phyloP scores from a whole-genome alignment of 1,284 basidiomycete species.

The Xerocomus amazonicus region DNA sequence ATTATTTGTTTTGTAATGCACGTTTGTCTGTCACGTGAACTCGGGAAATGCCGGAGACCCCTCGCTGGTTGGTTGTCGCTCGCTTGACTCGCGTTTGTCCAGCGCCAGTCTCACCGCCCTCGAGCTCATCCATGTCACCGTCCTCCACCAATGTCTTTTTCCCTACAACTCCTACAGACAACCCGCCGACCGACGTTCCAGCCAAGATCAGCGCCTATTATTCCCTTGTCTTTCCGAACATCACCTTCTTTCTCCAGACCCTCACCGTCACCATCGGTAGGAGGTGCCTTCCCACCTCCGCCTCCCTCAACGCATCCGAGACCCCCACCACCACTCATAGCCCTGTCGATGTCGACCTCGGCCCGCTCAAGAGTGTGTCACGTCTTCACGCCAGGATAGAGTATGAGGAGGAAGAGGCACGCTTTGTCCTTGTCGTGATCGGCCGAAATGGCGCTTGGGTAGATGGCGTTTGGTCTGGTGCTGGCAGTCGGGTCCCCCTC shows the following conservation, averaged over 20 bases:
- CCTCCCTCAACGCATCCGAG: constrained; percentile 52
- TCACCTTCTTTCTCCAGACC: constrained; percentile 86
- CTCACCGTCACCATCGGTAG: constrained; percentile 78
- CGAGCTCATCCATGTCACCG: constrained; percentile 1
- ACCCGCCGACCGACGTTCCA: constrained; percentile 21
- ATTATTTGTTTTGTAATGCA: constrained; percentile 4
- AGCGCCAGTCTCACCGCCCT: constrained; percentile 3
- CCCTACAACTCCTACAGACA: constrained; percentile 30
- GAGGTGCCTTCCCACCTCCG: constrained; percentile 56
- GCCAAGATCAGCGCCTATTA: constrained; percentile 90
- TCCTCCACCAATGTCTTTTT: constrained; percentile 3
- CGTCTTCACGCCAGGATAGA: constrained; percentile 94
- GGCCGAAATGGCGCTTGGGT: constrained; percentile 98
- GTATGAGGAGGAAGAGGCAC: constrained; percentile 83
- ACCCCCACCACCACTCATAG: constrained; percentile 16
- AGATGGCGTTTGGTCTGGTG: constrained; percentile 91
- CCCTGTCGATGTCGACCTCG: constrained; percentile 92
- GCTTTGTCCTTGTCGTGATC: constrained; percentile 87
- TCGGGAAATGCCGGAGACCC: constrained; percentile 17
- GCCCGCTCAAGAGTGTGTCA: constrained; percentile 95
- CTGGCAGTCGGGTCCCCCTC: constrained; percentile 80
- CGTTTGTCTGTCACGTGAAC: constrained; percentile 22
- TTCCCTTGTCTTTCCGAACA: constrained; percentile 88
- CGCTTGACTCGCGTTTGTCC: constrained; percentile 5
- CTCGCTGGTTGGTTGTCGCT: constrained; percentile 1